These are phyloP conservation scores for Trichoderma endophyticum DNA, from an alignment of 2,329 filamentous ascomycete genomes.

Conservation along the genomic window DNA sequence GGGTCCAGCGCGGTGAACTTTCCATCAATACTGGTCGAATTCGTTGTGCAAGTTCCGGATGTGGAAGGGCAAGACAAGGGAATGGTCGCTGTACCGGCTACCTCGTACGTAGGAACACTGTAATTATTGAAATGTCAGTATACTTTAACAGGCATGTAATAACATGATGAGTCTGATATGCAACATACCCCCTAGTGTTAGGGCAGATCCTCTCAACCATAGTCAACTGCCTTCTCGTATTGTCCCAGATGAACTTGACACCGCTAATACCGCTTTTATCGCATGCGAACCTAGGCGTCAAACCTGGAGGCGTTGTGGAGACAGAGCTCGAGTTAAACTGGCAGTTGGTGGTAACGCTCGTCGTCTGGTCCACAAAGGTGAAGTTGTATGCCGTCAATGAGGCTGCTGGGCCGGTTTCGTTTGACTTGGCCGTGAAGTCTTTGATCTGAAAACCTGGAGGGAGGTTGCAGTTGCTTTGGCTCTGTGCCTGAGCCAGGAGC, in stretches of 20 bases:
- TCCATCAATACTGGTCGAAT: slow-evolving; percentile 31
- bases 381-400: slow-evolving; percentile 37
- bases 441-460: slow-evolving; percentile 40
- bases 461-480: slow-evolving; percentile 33
- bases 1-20: slow-evolving; percentile 33
- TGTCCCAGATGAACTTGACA: slow-evolving; percentile 44
- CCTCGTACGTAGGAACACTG: background rate
- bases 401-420: slow-evolving; percentile 31
- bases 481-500: slow-evolving; percentile 27
- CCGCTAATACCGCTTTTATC: slow-evolving; percentile 34
- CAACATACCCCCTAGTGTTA: slow-evolving; percentile 33
- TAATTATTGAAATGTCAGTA: background rate
- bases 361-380: slow-evolving; percentile 40
- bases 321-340: slow-evolving; percentile 42
- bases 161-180: background rate
- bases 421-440: slow-evolving; percentile 36
- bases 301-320: slow-evolving; percentile 31
- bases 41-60: slow-evolving; percentile 26
- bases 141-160: background rate
- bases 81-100: background rate
- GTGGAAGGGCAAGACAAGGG: slow-evolving; percentile 11
- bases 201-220: slow-evolving; percentile 46
- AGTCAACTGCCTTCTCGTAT: slow-evolving; percentile 32
- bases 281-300: slow-evolving; percentile 42
- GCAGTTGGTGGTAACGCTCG: slow-evolving; percentile 41